These are phyloP conservation scores for Karstenula rhodostoma DNA, from an alignment of 2,329 filamentous ascomycete species.

Conservation along the genomic window DNA sequence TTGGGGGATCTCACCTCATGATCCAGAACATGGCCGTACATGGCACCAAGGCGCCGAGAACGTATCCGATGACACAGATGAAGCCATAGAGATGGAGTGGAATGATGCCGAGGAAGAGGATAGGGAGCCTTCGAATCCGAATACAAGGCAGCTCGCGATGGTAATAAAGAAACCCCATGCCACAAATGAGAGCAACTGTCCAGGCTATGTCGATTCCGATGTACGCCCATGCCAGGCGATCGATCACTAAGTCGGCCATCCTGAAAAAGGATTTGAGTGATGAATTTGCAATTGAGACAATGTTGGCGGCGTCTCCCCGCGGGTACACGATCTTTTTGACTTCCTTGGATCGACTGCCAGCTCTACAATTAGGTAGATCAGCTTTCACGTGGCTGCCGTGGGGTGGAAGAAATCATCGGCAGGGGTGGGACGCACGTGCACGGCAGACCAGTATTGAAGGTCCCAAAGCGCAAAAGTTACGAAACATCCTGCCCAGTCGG, in stretches of 20 bases:
- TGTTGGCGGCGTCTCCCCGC: neutral
- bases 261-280: neutral
- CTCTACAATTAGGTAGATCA: neutral
- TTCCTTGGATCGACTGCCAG: neutral
- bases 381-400: neutral
- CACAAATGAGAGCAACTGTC: conserved; percentile 23
- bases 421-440: neutral
- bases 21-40: conserved; percentile 43
- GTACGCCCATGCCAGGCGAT: conserved; percentile 22
- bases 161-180: conserved; percentile 20
- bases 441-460: neutral
- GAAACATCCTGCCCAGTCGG: neutral
- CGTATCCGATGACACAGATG: conserved; percentile 35
- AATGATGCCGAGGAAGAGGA: conserved; percentile 35
- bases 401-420: neutral
- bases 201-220: conserved; percentile 23
- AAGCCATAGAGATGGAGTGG: conserved; percentile 40
- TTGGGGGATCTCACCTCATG: conserved; percentile 28
- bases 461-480: neutral
- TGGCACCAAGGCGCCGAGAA: conserved; percentile 31
- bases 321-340: neutral
- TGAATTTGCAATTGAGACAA: neutral
- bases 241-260: conserved; percentile 19
- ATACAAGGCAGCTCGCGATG: conserved; percentile 41
- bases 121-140: conserved; percentile 40